Evolutionary conservation across 1,284 basidiomycete genomes (phyloP), one percentile per base, ranked within the genome.

Genomic region (Moesziomyces globuligerus): DNA sequence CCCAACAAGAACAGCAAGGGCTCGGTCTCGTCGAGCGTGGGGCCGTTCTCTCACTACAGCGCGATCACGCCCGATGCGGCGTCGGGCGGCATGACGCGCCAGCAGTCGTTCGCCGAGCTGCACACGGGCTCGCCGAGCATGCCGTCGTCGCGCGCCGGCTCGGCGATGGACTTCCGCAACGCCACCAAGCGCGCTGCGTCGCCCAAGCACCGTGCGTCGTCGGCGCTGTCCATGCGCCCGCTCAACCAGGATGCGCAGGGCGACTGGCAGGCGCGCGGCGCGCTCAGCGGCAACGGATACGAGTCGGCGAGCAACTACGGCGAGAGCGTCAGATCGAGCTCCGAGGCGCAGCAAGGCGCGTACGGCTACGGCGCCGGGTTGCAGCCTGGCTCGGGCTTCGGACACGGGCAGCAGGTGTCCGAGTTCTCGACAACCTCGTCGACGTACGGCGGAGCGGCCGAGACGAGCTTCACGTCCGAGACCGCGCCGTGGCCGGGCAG

Each of bases 41-140:
- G 94, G 0, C 92, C 95, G 7, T 98, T 98, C 84, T 90, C 93
- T 20, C 93, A 94, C 77, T 98, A 92, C 83, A 94, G 91, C 75
- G 89, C 93, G 17, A 97, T 98, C 73, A 93, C 95, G 1, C 93
- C 93, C 0, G 86, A 88, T 13, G 80, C 73, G 0, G 81, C 76
- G 1, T 79, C 81, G 3, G 79, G 77, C 18, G 75, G 73, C 4
- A 72, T 83, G 42, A 83, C 81, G 43, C 72, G 81, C 24, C 72
- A 73, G 15, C 79, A 79, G 47, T 82, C 82, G 5, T 75, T 62
- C 34, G 64, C 48, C 44, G 82, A 83, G 52, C 54, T 72, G 45
- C 48, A 48, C 7, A 26, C 46, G 2, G 51, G 60, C 23, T 58
- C 68, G 17, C 56, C 55, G 7, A 74, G 68, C 62, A 52, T 49